Conservation (phyloP, 306 rosid species). For the Medicago lupulina region DNA sequence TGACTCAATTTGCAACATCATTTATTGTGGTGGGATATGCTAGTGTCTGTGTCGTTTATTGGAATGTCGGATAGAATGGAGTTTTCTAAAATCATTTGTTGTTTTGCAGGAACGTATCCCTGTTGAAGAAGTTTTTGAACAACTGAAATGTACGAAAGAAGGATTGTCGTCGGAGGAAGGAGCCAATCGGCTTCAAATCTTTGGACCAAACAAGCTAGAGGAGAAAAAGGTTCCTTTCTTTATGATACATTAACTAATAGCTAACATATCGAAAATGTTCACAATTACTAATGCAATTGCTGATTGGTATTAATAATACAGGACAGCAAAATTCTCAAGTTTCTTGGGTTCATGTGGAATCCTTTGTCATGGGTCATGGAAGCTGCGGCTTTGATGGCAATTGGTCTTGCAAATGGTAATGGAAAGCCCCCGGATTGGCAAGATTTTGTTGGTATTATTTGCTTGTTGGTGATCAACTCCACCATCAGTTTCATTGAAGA, state of each 20-base stretch:
- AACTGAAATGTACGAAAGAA: conserved; percentile 83
- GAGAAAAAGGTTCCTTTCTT: conserved; percentile 76
- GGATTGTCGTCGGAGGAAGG: conserved; percentile 81
- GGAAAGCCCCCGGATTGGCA: conserved; percentile 98
- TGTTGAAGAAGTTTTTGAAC: conserved; percentile 88
- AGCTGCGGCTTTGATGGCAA: conserved; percentile 95
- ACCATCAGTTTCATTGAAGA: conserved; percentile 98
- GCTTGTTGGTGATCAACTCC: conserved; percentile 87
- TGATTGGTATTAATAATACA: conserved; percentile 49
- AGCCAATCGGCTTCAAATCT: conserved; percentile 79
- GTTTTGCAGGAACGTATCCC: conserved; percentile 84
- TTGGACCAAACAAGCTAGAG: conserved; percentile 97
- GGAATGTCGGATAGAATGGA: background rate
- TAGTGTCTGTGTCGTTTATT: background rate
- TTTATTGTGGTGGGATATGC: conserved; percentile 29
- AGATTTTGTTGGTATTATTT: conserved; percentile 86
- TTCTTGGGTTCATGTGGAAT: conserved; percentile 99
- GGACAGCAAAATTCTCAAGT: conserved; percentile 97
- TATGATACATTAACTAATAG: background rate
- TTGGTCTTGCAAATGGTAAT: conserved; percentile 90
- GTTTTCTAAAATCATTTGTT: conserved; percentile 36
- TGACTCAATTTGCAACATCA: conserved; percentile 14
- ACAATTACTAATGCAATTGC: conserved; percentile 29
- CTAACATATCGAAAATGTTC: background rate
- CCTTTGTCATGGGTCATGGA: conserved; percentile 99